Percentiles rank a stretch among this genome's conserved stretches.
Conservation (phyloP, 148 eudicot species). For the Arctostaphylos glauca region DNA sequence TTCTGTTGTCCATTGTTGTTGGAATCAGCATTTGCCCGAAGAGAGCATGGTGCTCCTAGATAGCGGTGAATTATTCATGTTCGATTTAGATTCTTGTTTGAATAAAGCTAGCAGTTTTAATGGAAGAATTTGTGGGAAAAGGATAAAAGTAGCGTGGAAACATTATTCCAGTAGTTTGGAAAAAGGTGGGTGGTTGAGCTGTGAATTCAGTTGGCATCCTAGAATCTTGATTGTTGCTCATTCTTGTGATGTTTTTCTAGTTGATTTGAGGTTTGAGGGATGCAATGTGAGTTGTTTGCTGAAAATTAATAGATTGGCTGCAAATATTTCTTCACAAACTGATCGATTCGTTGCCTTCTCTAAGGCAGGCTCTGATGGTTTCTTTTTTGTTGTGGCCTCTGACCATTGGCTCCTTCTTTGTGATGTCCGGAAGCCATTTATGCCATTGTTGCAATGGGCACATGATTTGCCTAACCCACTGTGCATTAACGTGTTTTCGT, state of each 20-base stretch:
- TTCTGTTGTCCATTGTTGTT: conserved; percentile 61
- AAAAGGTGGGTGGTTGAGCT: conserved; percentile 60
- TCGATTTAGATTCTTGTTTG: conserved; percentile 41
- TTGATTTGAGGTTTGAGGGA: conserved; percentile 56
- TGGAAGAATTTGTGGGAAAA: conserved; percentile 35
- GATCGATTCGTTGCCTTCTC: conserved; percentile 61
- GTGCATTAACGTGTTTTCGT: conserved; percentile 42
- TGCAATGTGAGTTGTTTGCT: conserved; percentile 44
- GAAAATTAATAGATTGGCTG: conserved; percentile 34
- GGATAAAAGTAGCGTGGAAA: conserved; percentile 42
- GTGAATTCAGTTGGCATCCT: conserved; percentile 85
- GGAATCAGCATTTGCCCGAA: conserved; percentile 71
- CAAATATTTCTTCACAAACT: conserved; percentile 19
- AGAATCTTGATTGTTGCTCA: conserved; percentile 61
- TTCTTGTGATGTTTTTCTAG: conserved; percentile 51
- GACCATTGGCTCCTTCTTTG: conserved; percentile 50
- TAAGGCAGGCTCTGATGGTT: conserved; percentile 55
- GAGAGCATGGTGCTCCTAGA: conserved; percentile 65
- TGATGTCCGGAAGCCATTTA: conserved; percentile 62
- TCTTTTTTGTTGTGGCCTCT: conserved; percentile 54
- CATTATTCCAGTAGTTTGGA: conserved; percentile 19
- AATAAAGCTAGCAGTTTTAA: not conserved
- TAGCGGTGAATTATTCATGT: conserved; percentile 61
- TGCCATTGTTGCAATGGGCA: conserved; percentile 68
- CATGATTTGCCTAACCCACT: conserved; percentile 55